phyloP scores from a whole-genome alignment of 2,329 filamentous ascomycete genomes.

The Pestalotiopsis sp. region DNA sequence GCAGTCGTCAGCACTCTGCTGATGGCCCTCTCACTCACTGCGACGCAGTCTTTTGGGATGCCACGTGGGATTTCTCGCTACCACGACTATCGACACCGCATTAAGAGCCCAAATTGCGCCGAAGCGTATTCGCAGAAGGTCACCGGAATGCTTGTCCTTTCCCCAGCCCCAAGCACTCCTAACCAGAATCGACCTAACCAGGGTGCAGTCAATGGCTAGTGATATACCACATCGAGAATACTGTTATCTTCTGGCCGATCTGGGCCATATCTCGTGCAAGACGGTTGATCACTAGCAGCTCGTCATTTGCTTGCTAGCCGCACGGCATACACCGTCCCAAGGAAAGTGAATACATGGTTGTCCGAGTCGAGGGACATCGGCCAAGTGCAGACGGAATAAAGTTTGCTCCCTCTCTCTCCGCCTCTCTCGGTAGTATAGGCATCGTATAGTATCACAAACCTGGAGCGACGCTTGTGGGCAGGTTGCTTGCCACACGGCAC shows the following conservation, averaged over 20 bases:
- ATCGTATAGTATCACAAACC: not conserved
- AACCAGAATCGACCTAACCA: not conserved
- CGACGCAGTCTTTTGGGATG: not conserved
- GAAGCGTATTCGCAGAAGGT: not conserved
- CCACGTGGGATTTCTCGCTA: not conserved
- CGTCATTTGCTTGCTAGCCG: not conserved
- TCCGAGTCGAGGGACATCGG: not conserved
- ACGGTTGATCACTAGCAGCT: not conserved
- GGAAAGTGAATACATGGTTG: not conserved
- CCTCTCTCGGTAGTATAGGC: not conserved
- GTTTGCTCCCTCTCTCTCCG: not conserved
- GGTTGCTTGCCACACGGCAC: not conserved
- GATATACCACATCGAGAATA: not conserved
- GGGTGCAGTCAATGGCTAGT: not conserved
- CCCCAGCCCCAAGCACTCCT: not conserved
- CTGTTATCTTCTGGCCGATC: not conserved
- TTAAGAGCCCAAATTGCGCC: not conserved
- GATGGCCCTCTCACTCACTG: too few relatives aligned
- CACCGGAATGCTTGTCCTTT: too few relatives aligned
- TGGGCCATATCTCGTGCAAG: not conserved
- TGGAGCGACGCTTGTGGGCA: not conserved
- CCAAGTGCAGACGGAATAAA: not conserved
- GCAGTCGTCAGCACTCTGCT: not conserved
- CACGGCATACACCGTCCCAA: not conserved
- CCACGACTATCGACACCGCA: not conserved